Evolutionary conservation across 176 grass and related monocot genomes (phyloP).

Genomic region (Tuctoria greenei): DNA sequence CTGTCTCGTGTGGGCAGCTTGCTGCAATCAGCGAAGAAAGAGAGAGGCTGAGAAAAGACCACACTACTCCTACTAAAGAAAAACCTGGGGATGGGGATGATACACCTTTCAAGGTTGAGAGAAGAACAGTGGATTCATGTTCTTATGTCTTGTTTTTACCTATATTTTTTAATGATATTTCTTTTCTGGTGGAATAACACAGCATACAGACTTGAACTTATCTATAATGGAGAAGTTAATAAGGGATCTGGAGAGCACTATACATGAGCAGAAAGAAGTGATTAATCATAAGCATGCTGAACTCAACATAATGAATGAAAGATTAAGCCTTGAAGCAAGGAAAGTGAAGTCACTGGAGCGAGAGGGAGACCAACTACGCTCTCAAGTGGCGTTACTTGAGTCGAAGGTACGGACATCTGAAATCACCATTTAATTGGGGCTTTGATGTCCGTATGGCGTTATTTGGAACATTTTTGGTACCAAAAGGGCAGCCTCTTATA

Average conservation of each 20-base stretch:
- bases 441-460: background rate
- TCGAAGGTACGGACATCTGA: slow-evolving; percentile 63
- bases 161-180: background rate
- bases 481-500: background rate
- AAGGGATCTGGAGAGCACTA: slow-evolving; percentile 64
- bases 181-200: slow-evolving; percentile 15
- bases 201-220: slow-evolving; percentile 65
- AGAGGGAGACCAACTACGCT: slow-evolving; percentile 81
- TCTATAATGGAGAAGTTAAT: slow-evolving; percentile 66
- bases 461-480: background rate
- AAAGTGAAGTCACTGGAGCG: slow-evolving; percentile 88
- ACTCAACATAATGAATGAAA: slow-evolving; percentile 73
- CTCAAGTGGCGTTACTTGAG: slow-evolving; percentile 84
- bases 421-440: slow-evolving; percentile 6
- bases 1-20: slow-evolving; percentile 63
- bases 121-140: slow-evolving; percentile 11
- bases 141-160: background rate
- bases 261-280: slow-evolving; percentile 67
- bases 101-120: slow-evolving; percentile 50
- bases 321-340: slow-evolving; percentile 72
- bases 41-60: slow-evolving; percentile 69
- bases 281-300: slow-evolving; percentile 67
- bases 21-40: slow-evolving; percentile 79
- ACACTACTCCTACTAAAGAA: slow-evolving; percentile 41
- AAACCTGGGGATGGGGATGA: slow-evolving; percentile 47